These are phyloP conservation scores for Amaranthus tricolor DNA, from an alignment of 179 eudicot species.

Conservation along the genomic window DNA sequence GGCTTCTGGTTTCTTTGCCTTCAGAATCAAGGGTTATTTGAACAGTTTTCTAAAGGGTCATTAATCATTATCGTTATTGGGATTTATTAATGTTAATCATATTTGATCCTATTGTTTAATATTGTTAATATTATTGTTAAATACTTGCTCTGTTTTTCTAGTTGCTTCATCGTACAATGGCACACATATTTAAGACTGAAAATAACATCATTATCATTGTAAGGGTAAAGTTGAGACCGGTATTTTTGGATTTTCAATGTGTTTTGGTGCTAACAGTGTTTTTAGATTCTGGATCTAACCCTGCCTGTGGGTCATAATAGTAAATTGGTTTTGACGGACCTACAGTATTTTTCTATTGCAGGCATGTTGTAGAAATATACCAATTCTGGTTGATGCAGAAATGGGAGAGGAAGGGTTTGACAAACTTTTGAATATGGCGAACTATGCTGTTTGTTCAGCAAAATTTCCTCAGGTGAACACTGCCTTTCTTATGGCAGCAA, in stretches of 20 bases:
- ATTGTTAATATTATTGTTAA: too few species aligned
- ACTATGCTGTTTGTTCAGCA: constrained; percentile 79
- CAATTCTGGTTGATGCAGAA: constrained; percentile 89
- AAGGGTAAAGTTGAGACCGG: too few species aligned
- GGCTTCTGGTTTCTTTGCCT: too few species aligned
- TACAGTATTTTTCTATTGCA: constrained; percentile 40
- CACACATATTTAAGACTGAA: too few species aligned
- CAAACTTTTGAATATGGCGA: constrained; percentile 56
- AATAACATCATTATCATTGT: too few species aligned
- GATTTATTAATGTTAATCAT: too few species aligned
- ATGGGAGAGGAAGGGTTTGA: constrained; percentile 78
- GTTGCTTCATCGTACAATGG: too few species aligned
- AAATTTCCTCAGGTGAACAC: constrained; percentile 74
- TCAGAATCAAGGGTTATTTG: too few species aligned
- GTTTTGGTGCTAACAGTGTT: neutral
- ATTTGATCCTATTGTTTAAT: too few species aligned
- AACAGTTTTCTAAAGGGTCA: too few species aligned
- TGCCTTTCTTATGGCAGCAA: neutral
- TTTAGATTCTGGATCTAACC: neutral
- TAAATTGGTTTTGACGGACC: neutral
- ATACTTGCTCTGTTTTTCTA: too few species aligned
- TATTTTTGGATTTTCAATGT: neutral
- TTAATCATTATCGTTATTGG: too few species aligned
- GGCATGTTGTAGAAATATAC: constrained; percentile 69
- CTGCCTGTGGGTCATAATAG: neutral